These are phyloP conservation scores for Raddia guianensis DNA, from an alignment of 176 grass and related monocot genomes.

Conservation along the genomic window DNA sequence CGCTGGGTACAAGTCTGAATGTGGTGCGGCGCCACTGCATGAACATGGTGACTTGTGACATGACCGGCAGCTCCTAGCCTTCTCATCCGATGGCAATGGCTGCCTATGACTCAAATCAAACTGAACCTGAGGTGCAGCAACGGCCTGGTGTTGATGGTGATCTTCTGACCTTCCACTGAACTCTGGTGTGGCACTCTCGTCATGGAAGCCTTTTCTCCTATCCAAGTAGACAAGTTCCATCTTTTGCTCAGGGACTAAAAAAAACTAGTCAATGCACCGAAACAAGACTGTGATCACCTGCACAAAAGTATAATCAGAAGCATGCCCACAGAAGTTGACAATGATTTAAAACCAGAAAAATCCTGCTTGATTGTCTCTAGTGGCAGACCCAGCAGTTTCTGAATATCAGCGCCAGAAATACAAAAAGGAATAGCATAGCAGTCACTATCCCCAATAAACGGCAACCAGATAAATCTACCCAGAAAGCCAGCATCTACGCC, in stretches of 20 bases:
- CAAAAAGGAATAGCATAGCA: not conserved
- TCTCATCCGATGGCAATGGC: constrained; percentile 42
- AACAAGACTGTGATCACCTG: constrained; percentile 34
- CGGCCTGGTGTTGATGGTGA: not conserved
- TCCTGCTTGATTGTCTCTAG: not conserved
- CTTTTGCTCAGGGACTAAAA: not conserved
- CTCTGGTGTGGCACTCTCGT: constrained; percentile 42
- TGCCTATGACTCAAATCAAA: constrained; percentile 38
- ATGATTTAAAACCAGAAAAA: constrained; percentile 16
- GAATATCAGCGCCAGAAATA: not conserved
- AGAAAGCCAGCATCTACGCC: not conserved
- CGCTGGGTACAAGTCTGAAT: constrained; percentile 26
- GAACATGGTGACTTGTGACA: constrained; percentile 37
- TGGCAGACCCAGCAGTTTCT: constrained; percentile 22
- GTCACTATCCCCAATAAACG: not conserved
- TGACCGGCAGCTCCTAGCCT: constrained; percentile 37
- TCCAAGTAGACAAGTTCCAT: constrained; percentile 50
- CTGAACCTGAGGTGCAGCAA: constrained; percentile 29
- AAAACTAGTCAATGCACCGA: not conserved
- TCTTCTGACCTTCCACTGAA: constrained; percentile 44
- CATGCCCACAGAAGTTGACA: constrained; percentile 3
- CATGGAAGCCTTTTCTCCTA: constrained; percentile 34
- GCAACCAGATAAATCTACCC: not conserved
- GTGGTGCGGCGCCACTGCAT: constrained; percentile 21
- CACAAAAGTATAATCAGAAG: constrained; percentile 5